Evolutionary conservation across 148 eudicot species (phyloP), one percentile per base, ranked within the genome.

Genomic region (Rhododendron williamsianum): DNA sequence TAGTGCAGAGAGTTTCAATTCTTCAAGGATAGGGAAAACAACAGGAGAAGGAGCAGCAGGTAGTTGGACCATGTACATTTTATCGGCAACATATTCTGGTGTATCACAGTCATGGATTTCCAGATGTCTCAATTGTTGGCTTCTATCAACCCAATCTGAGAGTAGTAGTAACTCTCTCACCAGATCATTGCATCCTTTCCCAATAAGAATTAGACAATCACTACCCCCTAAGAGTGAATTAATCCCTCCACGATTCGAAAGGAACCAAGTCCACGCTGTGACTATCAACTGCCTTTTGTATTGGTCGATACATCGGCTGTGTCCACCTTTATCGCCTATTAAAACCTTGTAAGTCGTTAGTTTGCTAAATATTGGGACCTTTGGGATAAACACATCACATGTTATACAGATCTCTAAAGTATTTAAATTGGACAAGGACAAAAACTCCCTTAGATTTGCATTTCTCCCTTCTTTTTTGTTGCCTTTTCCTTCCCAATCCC

Each of bases 401-500:
- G 41, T 33, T 33, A 72, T 72, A 30, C 7, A 9, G 38, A 60
- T 60, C 67, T 60, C 67, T 6, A 60, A 21, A 21, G 67, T 19
- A 60, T 18, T 60, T 60, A 60, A 72, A 33, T 72, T 33, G 19
- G 19, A 13, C 38, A 2, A 72, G 15, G 77, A 72, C 2, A 72
- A 27, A 27, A 27, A 35, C 77, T 72, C 78, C 16, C 41, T 35
- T 16, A 73, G 41, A 16, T 36, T 73, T 5, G 45, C 41, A 35
- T 73, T 73, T 35, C 7, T 0, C 36, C 78, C 45, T 73, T 30
- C 10, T 73, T 30, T 3, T 30, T 12, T 23, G 41, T 27, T 3
- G 18, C 76, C 76, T 71, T 73, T 45, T 12, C 77, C 63, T 35
- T 83, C 88, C 90, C 88, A 88, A 4, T 33, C 41, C 9, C 84